Percentiles rank a stretch among this genome's conserved stretches.
These are phyloP conservation scores for Xylogone sp. DNA, from an alignment of 2,329 filamentous ascomycete species.

Conservation along the genomic window DNA sequence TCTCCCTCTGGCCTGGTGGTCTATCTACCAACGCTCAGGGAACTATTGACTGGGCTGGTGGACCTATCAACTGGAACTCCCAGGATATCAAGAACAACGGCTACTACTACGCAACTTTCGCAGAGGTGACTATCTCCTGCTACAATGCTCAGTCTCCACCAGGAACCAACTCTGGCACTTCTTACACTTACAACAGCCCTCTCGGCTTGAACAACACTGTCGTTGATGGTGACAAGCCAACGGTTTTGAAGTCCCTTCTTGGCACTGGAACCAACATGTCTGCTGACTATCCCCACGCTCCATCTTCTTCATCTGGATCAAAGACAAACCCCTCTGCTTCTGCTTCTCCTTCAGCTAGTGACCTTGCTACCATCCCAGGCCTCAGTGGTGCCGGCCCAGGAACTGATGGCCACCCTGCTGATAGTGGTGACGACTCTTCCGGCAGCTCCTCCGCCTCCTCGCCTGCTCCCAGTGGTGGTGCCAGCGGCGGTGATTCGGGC, in stretches of 20 bases:
- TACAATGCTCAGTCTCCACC: constrained; percentile 61
- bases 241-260: constrained; percentile 72
- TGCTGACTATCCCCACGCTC: constrained; percentile 38
- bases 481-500: constrained; percentile 26
- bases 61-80: constrained; percentile 81
- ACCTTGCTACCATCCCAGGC: constrained; percentile 47
- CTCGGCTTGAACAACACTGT: constrained; percentile 73
- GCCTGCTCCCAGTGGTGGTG: constrained; percentile 17
- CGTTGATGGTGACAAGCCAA: constrained; percentile 68
- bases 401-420: constrained; percentile 14
- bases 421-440: constrained; percentile 23
- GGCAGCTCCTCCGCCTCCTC: constrained; percentile 12
- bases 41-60: constrained; percentile 89
- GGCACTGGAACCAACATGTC: constrained; percentile 77
- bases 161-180: constrained; percentile 64
- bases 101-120: constrained; percentile 84
- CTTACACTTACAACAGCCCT: constrained; percentile 70
- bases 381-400: constrained; percentile 47
- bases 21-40: constrained; percentile 73
- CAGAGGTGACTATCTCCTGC: constrained; percentile 79
- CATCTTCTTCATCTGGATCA: constrained; percentile 19
- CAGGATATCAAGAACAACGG: constrained; percentile 75
- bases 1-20: constrained; percentile 96
- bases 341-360: constrained; percentile 22
- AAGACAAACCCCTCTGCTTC: constrained; percentile 13